Conservation (phyloP, 1,139 yeast genomes). For the Williopsis jadinii region DNA sequence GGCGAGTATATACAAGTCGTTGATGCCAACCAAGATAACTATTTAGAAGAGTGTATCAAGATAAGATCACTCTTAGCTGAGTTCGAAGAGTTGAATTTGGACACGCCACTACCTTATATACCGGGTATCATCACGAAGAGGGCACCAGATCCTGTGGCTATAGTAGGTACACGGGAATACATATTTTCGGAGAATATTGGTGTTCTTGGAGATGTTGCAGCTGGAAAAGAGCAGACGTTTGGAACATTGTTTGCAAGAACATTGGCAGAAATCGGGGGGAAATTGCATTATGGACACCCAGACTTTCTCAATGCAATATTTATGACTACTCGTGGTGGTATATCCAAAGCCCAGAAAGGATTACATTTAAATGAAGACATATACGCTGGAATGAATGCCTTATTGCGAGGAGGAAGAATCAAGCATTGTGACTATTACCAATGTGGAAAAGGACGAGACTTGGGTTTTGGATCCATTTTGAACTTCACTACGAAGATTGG, state of each 20-base stretch:
- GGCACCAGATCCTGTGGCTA: constrained; percentile 56
- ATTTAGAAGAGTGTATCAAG: constrained; percentile 77
- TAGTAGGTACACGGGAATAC: constrained; percentile 83
- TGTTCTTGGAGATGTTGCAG: constrained; percentile 84
- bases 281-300: constrained; percentile 88
- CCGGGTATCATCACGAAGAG: constrained; percentile 35
- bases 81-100: constrained; percentile 52
- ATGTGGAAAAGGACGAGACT: constrained; percentile 88
- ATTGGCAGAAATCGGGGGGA: constrained; percentile 79
- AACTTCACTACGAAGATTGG: constrained; percentile 88
- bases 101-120: constrained; percentile 34
- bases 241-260: constrained; percentile 88
- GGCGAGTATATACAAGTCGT: constrained; percentile 86
- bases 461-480: constrained; percentile 78
- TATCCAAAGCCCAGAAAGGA: constrained; percentile 84
- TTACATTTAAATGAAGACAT: constrained; percentile 85
- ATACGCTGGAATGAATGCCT: constrained; percentile 84
- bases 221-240: constrained; percentile 90
- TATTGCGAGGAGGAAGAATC: constrained; percentile 76
- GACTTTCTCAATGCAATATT: constrained; percentile 79
- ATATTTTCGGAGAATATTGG: constrained; percentile 85
- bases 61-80: constrained; percentile 73
- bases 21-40: constrained; percentile 87
- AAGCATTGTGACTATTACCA: constrained; percentile 86
- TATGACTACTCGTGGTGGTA: constrained; percentile 88